Percentiles rank a stretch among this genome's conserved stretches.
These are phyloP conservation scores for Alopecurus myosuroides DNA, from an alignment of 176 grass and related monocot species.

Conservation along the genomic window DNA sequence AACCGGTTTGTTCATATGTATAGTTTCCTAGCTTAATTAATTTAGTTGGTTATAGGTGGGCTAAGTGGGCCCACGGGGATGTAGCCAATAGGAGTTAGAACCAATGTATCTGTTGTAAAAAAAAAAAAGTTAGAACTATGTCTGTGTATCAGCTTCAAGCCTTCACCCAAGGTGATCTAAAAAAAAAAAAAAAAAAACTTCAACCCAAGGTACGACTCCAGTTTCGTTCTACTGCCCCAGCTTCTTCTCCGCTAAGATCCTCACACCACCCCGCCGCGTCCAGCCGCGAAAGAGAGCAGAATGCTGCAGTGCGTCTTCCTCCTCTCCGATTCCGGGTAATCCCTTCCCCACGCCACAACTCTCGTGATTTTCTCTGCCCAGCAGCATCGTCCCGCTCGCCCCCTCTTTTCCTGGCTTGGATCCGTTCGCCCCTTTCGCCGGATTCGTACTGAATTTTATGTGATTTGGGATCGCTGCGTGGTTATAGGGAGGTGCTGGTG, in stretches of 20 bases:
- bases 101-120: too few relatives aligned
- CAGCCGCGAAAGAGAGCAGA: conserved; percentile 4
- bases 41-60: too few relatives aligned
- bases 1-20: too few relatives aligned
- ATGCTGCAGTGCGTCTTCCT: conserved; percentile 86
- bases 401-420: background rate
- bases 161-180: too few relatives aligned
- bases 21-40: too few relatives aligned
- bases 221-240: background rate
- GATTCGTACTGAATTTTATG: conserved; percentile 2
- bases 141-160: too few relatives aligned
- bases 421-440: background rate
- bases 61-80: too few relatives aligned
- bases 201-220: background rate
- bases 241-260: conserved; percentile 4
- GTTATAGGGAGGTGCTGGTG: conserved; percentile 80
- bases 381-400: background rate
- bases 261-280: background rate
- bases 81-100: too few relatives aligned
- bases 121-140: too few relatives aligned
- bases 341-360: background rate
- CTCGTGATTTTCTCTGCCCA: background rate
- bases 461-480: background rate
- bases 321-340: conserved; percentile 84
- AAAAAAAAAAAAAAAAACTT: too few relatives aligned